Conservation (phyloP, 140 eudicot species). For the Anethum foeniculum region DNA sequence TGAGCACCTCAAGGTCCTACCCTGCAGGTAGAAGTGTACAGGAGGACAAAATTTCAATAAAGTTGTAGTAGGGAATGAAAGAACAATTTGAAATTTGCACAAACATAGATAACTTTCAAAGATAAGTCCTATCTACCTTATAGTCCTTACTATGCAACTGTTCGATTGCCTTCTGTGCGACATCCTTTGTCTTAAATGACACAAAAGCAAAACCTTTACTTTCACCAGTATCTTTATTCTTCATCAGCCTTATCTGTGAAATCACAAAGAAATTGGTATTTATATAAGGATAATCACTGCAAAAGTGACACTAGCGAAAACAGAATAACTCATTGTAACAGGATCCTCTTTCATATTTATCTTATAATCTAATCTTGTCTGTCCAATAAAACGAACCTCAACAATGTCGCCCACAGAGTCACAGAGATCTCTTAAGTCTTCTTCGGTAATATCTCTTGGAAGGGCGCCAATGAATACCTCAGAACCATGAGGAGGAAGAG, state of each 20-base stretch:
- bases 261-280: not conserved
- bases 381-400: constrained; percentile 45
- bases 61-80: not conserved
- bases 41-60: constrained; percentile 3
- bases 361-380: not conserved
- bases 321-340: not conserved
- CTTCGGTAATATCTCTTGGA: constrained; percentile 76
- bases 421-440: constrained; percentile 82
- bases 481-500: constrained; percentile 88
- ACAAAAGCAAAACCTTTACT: constrained; percentile 94
- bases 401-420: constrained; percentile 75
- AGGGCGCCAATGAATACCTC: constrained; percentile 93
- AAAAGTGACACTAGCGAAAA: not conserved
- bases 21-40: constrained; percentile 42
- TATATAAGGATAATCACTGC: not conserved
- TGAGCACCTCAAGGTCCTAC: constrained; percentile 82
- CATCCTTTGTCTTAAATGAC: constrained; percentile 75
- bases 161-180: constrained; percentile 91
- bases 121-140: constrained; percentile 34
- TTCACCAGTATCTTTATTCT: constrained; percentile 88
- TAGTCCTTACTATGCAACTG: constrained; percentile 78
- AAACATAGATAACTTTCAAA: not conserved
- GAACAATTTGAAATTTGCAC: not conserved
- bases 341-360: not conserved
- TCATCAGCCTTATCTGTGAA: constrained; percentile 74